phyloP scores from a whole-genome alignment of 139 green algal species.

The Auxenochlorella pyrenoidosa region DNA sequence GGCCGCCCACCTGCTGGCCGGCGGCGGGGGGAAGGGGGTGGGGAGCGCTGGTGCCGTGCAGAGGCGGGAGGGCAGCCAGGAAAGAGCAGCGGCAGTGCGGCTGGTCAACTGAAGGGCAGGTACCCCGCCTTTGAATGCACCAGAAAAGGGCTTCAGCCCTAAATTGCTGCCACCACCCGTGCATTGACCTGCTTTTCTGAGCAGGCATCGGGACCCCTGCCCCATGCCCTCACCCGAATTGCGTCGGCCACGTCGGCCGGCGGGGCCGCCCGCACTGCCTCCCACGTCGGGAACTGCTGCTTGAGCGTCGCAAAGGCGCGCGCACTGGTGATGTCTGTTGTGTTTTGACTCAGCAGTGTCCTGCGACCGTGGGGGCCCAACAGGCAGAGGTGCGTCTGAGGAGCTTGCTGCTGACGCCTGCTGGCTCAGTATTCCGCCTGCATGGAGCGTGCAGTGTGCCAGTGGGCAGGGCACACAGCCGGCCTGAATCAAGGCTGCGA shows the following conservation, averaged over 20 bases:
- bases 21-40: not conserved
- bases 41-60: not conserved
- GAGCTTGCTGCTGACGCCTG: not conserved
- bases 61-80: not conserved
- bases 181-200: no score
- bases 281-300: conserved; percentile 52
- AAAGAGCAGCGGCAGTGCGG: not conserved
- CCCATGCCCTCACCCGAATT: conserved; percentile 26
- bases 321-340: conserved; percentile 54
- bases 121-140: no score
- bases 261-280: conserved; percentile 43
- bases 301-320: conserved; percentile 54
- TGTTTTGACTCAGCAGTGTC: conserved; percentile 63
- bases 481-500: not conserved
- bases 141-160: no score
- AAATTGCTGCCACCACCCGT: no score
- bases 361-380: no score
- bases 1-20: conserved; percentile 50
- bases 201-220: not conserved
- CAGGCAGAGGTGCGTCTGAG: no score
- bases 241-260: conserved; percentile 38
- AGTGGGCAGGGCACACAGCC: no score
- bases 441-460: no score
- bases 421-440: no score
- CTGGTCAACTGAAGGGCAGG: no score